Evolutionary conservation across 2,329 filamentous ascomycete genomes (phyloP).

Genomic region (Paecilomyces sp.): DNA sequence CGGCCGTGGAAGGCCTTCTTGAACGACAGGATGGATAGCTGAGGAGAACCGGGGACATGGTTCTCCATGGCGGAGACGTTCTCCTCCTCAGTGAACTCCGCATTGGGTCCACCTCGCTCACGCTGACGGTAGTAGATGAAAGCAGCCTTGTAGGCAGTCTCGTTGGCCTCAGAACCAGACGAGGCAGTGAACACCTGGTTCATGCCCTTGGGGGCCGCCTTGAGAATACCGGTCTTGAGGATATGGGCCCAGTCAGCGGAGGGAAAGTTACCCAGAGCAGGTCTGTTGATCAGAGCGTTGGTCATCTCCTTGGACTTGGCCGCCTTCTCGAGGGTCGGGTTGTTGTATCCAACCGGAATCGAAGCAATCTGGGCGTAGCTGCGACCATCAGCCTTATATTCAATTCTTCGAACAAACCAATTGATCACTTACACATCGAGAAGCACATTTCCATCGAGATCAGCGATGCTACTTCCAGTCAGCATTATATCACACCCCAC

Average conservation of each 20-base stretch:
- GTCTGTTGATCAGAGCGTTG: conserved; percentile 75
- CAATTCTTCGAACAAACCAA: background rate
- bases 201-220: conserved; percentile 73
- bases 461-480: conserved; percentile 33
- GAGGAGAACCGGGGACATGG: conserved; percentile 66
- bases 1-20: conserved; percentile 84
- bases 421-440: conserved; percentile 40
- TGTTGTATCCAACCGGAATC: conserved; percentile 90
- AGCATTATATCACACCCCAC: conserved; percentile 4
- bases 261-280: conserved; percentile 86
- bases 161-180: conserved; percentile 86
- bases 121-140: conserved; percentile 86
- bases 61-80: conserved; percentile 72
- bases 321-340: conserved; percentile 63
- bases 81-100: conserved; percentile 75
- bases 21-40: conserved; percentile 83
- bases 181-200: conserved; percentile 87
- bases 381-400: conserved; percentile 3
- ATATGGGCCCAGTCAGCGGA: conserved; percentile 75
- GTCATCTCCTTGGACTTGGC: conserved; percentile 73
- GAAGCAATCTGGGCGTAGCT: conserved; percentile 88
- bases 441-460: conserved; percentile 45
- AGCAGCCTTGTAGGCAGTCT: conserved; percentile 89
- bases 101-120: conserved; percentile 68
- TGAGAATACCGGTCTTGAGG: conserved; percentile 71